Base-by-base conservation (phyloP, 805 yeast genomes). In the Komagataella pseudopastoris region DNA sequence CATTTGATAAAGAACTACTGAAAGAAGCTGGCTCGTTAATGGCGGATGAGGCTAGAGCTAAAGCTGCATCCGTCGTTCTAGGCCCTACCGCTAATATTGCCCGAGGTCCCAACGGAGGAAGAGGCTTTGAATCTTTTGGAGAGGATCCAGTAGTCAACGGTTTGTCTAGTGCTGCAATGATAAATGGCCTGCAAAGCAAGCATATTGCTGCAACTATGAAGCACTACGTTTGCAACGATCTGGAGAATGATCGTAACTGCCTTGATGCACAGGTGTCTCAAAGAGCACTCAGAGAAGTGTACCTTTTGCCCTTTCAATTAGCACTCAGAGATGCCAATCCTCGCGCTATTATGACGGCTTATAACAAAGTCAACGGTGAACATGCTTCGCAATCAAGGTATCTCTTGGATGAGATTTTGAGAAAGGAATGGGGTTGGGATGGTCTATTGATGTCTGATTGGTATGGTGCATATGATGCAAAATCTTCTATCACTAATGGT, bases 121-220 rank as follows among this genome's bases (percentile, higher is more conserved):
- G 86, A 51, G 79, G 80, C 2, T 81, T 80, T 58, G 86, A 81
- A 61, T 71, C 79, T 36, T 80, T 76, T 63, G 68, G 78, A 23
- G 86, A 81, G 62, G 86, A 81, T 59, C 86, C 86, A 3, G 63
- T 69, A 10, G 60, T 69, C 49, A 61, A 68, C 4, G 75, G 75
- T 1, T 59, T 59, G 49, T 62, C 67, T 44, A 70, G 74, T 30
- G 60, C 71, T 10, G 52, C 59, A 6, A 61, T 71, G 48, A 58
- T 70, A 46, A 59, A 64, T 49, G 76, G 76, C 22, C 67, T 71
- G 54, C 75, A 71, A 52, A 55, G 55, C 47, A 61, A 62, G 46
- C 60, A 65, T 45, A 65, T 71, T n/a, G 62, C 64, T 48, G 72
- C 74, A 5, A 66, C 72, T 51, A 59, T 71, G 52, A 71, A 71